A percentile compares a stretch with the other conserved stretches of the same genome.
These are phyloP conservation scores for Eragrostis curvula DNA, from an alignment of 176 grass and related monocot species.

Conservation along the genomic window DNA sequence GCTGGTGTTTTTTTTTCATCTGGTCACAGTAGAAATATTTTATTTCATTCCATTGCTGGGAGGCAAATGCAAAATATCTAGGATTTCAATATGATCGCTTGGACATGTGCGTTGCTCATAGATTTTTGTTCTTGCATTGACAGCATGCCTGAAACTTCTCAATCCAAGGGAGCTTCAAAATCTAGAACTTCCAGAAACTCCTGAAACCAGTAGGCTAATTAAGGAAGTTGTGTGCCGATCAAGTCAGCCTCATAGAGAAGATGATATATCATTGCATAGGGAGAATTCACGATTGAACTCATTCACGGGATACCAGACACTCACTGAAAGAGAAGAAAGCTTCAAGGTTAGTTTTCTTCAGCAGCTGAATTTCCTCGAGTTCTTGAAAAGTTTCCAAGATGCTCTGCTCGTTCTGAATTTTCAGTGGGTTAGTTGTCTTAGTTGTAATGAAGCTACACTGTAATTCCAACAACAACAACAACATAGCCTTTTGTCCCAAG, in stretches of 20 bases:
- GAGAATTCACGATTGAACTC: slow-evolving; percentile 66
- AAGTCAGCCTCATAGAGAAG: slow-evolving; percentile 29
- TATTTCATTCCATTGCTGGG: neutral
- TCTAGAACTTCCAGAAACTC: slow-evolving; percentile 62
- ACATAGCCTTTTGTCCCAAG: too few relatives aligned
- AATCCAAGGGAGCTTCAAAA: slow-evolving; percentile 57
- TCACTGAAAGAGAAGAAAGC: slow-evolving; percentile 86
- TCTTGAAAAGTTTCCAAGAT: slow-evolving; percentile 30
- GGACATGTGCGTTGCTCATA: slow-evolving; percentile 33
- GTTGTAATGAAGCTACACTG: neutral
- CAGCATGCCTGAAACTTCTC: slow-evolving; percentile 82
- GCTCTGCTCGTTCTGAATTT: neutral
- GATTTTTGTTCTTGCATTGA: slow-evolving; percentile 43
- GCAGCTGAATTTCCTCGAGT: slow-evolving; percentile 32
- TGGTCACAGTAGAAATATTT: neutral
- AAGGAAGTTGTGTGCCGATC: slow-evolving; percentile 75
- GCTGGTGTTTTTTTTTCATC: neutral
- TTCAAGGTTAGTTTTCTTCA: slow-evolving; percentile 71
- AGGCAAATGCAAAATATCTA: neutral
- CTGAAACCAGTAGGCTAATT: slow-evolving; percentile 35
- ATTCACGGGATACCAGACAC: slow-evolving; percentile 87
- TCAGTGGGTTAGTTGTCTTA: slow-evolving; percentile 22
- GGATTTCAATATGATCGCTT: slow-evolving; percentile 18
- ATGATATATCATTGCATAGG: slow-evolving; percentile 27
- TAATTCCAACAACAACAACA: too few relatives aligned